Evolutionary conservation across 179 eudicot species (phyloP).

Genomic region (Nepenthes alata): DNA sequence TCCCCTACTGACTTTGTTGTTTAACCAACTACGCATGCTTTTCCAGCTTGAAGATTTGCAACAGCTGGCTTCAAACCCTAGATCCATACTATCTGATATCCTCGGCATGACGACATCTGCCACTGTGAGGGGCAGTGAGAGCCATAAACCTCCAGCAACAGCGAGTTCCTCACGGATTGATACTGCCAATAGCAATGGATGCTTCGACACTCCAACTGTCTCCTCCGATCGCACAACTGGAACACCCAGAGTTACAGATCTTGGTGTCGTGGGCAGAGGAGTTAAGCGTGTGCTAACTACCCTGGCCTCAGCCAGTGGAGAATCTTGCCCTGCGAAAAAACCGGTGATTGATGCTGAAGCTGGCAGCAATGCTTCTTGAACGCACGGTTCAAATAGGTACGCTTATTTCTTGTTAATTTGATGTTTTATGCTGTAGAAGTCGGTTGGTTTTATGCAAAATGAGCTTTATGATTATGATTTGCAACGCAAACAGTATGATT

Average conservation of each 20-base stretch:
- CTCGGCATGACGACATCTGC: constrained; percentile 25
- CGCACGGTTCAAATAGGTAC: neutral
- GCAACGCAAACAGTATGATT: too few relatives aligned
- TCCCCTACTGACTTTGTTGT: too few relatives aligned
- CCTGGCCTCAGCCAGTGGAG: constrained; percentile 13
- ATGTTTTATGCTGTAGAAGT: too few relatives aligned
- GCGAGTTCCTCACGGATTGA: constrained; percentile 2
- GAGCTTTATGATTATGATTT: too few relatives aligned
- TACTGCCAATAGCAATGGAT: neutral
- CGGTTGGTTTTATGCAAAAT: too few relatives aligned
- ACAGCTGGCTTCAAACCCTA: constrained; percentile 57
- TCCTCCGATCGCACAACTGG: constrained; percentile 65
- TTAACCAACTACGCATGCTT: neutral
- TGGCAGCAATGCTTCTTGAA: constrained; percentile 34
- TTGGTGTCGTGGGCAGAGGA: constrained; percentile 80
- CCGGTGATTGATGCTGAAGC: constrained; percentile 35
- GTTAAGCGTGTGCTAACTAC: constrained; percentile 61
- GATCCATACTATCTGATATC: constrained; percentile 61
- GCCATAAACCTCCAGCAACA: constrained; percentile 23
- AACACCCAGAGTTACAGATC: constrained; percentile 53
- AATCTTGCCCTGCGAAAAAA: constrained; percentile 36
- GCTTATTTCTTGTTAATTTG: too few relatives aligned
- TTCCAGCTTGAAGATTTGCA: constrained; percentile 91
- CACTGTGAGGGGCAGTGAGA: constrained; percentile 34
- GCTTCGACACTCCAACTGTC: constrained; percentile 40